Conservation (phyloP, 2,329 filamentous ascomycete species). For the Trichoderma lentiforme region DNA sequence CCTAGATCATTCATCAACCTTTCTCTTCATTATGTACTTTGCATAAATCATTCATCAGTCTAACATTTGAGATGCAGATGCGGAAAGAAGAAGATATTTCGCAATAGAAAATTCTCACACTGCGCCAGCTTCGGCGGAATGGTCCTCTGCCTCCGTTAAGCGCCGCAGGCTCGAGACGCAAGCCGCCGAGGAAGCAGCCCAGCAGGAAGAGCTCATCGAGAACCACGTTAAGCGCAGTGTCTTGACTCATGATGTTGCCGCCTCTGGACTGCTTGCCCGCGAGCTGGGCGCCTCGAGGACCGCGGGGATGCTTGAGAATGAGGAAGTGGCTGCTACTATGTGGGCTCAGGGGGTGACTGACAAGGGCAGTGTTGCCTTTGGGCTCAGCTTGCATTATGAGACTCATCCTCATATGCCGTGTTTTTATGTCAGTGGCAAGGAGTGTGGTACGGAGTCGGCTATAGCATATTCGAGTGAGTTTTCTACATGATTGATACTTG, state of each 20-base stretch:
- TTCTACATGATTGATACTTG: neutral
- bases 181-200: slow-evolving; percentile 27
- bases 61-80: slow-evolving; percentile 37
- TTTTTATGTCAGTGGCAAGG: slow-evolving; percentile 40
- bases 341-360: slow-evolving; percentile 40
- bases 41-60: neutral
- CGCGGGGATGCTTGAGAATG: slow-evolving; percentile 24
- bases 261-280: slow-evolving; percentile 26
- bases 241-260: slow-evolving; percentile 35
- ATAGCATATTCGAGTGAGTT: slow-evolving; percentile 45
- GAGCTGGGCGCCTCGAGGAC: slow-evolving; percentile 25
- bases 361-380: slow-evolving; percentile 41
- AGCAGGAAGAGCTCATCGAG: slow-evolving; percentile 32
- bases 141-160: slow-evolving; percentile 58
- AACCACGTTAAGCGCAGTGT: slow-evolving; percentile 38
- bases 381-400: slow-evolving; percentile 27
- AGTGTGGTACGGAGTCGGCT: slow-evolving; percentile 39
- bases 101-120: slow-evolving; percentile 58
- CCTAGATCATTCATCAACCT: too few relatives aligned
- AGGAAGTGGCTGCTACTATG: slow-evolving; percentile 30
- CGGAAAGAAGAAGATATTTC: slow-evolving; percentile 63
- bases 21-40: too few relatives aligned
- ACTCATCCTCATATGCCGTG: slow-evolving; percentile 36
- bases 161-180: slow-evolving; percentile 48
- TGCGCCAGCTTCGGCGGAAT: slow-evolving; percentile 48